These are phyloP conservation scores for Digitaria exilis DNA, from an alignment of 202 grass and related monocot genomes.

Conservation along the genomic window DNA sequence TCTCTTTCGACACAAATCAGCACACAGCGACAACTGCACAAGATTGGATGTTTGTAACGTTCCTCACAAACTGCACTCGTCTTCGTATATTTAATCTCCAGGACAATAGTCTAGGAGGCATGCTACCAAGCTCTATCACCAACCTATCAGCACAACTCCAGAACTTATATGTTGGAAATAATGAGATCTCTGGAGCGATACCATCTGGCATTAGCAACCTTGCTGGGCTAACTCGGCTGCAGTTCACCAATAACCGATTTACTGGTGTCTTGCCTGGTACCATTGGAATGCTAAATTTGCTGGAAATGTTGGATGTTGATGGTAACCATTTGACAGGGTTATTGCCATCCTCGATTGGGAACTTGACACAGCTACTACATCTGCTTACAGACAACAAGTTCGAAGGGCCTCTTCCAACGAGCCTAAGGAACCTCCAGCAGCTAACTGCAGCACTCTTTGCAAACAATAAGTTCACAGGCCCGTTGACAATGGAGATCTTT, in stretches of 20 bases:
- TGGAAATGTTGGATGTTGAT: not conserved
- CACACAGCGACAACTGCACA: not conserved
- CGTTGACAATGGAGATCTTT: not conserved
- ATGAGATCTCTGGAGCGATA: conserved; percentile 33
- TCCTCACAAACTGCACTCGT: conserved; percentile 38
- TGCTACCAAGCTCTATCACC: conserved; percentile 14
- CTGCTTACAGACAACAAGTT: not conserved
- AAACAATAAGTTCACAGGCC: conserved; percentile 28
- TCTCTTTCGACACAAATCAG: not conserved
- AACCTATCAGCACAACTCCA: conserved; percentile 38
- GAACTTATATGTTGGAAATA: not conserved
- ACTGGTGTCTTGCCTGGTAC: conserved; percentile 12
- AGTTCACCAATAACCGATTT: not conserved
- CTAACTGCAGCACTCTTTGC: not conserved
- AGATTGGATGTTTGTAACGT: conserved; percentile 31
- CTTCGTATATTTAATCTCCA: not conserved
- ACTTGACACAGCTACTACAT: conserved; percentile 18
- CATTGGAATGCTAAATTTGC: not conserved
- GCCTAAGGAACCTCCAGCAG: not conserved
- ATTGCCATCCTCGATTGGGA: conserved; percentile 28
- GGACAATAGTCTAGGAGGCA: conserved; percentile 4
- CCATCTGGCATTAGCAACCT: conserved; percentile 41
- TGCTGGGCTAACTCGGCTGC: not conserved
- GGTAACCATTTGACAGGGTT: conserved; percentile 19
- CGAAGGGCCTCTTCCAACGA: conserved; percentile 24